Evolutionary conservation across 441 rosid genomes (phyloP).

Genomic region (Cnidoscolus chayamansa): DNA sequence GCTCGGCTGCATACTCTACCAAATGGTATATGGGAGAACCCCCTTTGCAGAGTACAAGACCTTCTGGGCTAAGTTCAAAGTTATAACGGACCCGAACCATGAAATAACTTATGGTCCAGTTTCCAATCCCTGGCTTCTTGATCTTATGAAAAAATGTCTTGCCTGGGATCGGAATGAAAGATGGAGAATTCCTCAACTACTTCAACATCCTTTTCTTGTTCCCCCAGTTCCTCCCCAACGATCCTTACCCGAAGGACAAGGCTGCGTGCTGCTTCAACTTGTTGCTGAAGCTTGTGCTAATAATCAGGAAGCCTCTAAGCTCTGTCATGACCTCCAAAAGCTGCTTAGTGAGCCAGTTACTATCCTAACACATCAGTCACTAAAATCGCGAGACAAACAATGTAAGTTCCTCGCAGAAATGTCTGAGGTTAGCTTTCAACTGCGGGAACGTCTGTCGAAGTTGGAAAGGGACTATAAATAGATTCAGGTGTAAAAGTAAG

Average conservation of each 20-base stretch:
- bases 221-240: slow-evolving; percentile 56
- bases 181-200: slow-evolving; percentile 96
- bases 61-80: slow-evolving; percentile 96
- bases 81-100: slow-evolving; percentile 88
- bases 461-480: slow-evolving; percentile 23
- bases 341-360: slow-evolving; percentile 46
- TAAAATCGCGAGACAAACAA: slow-evolving; percentile 36
- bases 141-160: slow-evolving; percentile 91
- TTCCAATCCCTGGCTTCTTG: slow-evolving; percentile 91
- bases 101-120: slow-evolving; percentile 64
- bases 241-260: slow-evolving; percentile 35
- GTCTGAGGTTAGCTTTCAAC: slow-evolving; percentile 56
- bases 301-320: slow-evolving; percentile 39
- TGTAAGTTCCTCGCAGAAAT: slow-evolving; percentile 44
- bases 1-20: slow-evolving; percentile 95
- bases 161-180: slow-evolving; percentile 91
- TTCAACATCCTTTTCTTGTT: slow-evolving; percentile 86
- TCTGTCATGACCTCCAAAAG: slow-evolving; percentile 47
- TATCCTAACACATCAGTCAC: slow-evolving; percentile 27
- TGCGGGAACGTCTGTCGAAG: slow-evolving; percentile 45
- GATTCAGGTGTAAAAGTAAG: slow-evolving; percentile 27
- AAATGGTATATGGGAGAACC: slow-evolving; percentile 98
- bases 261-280: slow-evolving; percentile 45
- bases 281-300: slow-evolving; percentile 49
- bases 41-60: slow-evolving; percentile 94